Conservation (phyloP, 2,329 filamentous ascomycete genomes). For the Penicillium nordicum region DNA sequence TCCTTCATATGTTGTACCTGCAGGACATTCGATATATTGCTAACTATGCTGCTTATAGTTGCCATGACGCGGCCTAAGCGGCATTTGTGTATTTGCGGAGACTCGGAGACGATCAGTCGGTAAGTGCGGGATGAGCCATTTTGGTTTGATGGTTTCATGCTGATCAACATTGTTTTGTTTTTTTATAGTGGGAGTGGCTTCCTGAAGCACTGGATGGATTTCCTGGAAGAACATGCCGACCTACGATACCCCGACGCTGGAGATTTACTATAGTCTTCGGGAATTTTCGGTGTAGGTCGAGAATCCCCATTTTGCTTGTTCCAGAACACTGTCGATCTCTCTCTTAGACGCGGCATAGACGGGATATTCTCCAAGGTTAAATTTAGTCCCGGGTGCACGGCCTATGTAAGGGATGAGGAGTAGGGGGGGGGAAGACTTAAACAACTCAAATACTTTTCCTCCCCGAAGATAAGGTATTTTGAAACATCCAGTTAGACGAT, state of each 20-base stretch:
- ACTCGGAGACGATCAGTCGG: conserved; percentile 88
- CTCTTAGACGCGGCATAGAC: not conserved
- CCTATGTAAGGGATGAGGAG: not conserved
- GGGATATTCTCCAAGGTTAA: not conserved
- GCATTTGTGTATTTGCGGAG: conserved; percentile 85
- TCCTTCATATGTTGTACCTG: not conserved
- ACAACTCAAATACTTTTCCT: not conserved
- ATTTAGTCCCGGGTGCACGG: conserved; percentile 6
- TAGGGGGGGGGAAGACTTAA: not conserved
- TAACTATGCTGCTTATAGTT: conserved; percentile 53
- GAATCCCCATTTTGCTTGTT: not conserved
- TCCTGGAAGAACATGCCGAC: conserved; percentile 85
- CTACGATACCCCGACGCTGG: conserved; percentile 74
- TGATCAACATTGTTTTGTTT: conserved; percentile 7
- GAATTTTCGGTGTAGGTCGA: not conserved
- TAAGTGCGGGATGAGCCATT: conserved; percentile 50
- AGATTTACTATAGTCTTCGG: conserved; percentile 27
- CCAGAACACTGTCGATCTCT: not conserved
- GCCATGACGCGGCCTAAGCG: conserved; percentile 95
- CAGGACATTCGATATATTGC: not conserved
- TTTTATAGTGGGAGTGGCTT: conserved; percentile 72
- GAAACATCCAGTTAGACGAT: not conserved
- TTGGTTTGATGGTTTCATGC: not conserved
- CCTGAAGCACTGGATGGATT: conserved; percentile 85
- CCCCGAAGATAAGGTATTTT: not conserved